phyloP scores from a whole-genome alignment of 805 yeast species.

The Yueomyces sp. region DNA sequence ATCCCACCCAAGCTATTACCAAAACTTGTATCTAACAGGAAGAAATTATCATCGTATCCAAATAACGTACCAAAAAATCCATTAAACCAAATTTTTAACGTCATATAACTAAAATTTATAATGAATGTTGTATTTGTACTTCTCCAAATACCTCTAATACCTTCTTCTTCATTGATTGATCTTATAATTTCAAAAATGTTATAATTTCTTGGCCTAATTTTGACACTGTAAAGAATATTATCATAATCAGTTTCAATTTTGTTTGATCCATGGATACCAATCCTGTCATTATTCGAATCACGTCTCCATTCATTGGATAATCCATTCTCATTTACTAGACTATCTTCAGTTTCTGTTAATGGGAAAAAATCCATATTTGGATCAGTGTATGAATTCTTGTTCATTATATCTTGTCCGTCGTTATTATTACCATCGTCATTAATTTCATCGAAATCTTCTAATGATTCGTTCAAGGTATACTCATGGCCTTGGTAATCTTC shows the following conservation, averaged over 20 bases:
- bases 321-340: not conserved
- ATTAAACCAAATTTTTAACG: slow-evolving; percentile 84
- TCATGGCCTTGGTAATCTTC: slow-evolving; percentile 5
- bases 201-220: slow-evolving; percentile 41
- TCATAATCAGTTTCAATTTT: slow-evolving; percentile 1
- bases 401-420: slow-evolving; percentile 2
- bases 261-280: not conserved
- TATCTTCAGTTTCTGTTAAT: slow-evolving; percentile 1
- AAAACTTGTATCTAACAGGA: slow-evolving; percentile 43
- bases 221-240: not conserved
- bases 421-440: not conserved
- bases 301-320: not conserved
- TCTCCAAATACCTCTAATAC: slow-evolving; percentile 56
- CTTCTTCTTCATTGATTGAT: slow-evolving; percentile 54
- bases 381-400: slow-evolving; percentile 12
- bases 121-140: slow-evolving; percentile 73
- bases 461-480: not conserved
- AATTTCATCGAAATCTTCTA: not conserved
- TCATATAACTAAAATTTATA: slow-evolving; percentile 56
- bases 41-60: slow-evolving; percentile 71
- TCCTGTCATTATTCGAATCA: not conserved
- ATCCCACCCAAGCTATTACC: not conserved
- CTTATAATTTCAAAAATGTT: slow-evolving; percentile 56
- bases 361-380: slow-evolving; percentile 28
- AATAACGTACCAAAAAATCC: slow-evolving; percentile 74